Percentiles rank a stretch among this genome's conserved stretches.
phyloP scores from a whole-genome alignment of 805 yeast genomes.

The Ogataea angusta region DNA sequence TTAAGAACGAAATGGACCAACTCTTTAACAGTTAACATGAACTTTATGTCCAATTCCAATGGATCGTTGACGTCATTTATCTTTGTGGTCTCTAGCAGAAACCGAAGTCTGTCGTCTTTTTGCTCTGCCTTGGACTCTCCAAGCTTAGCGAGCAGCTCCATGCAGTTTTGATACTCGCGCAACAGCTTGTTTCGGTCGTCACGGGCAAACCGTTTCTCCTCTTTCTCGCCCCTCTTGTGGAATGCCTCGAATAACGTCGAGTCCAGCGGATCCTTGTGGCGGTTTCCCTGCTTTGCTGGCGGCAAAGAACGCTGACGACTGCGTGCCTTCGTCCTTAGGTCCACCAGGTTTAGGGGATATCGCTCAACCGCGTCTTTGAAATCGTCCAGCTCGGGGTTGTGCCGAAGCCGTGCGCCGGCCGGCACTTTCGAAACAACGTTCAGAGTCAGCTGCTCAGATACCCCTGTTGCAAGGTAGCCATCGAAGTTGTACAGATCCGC shows the following conservation, averaged over 20 bases:
- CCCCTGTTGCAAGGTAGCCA: slow-evolving; percentile 18
- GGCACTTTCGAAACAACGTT: slow-evolving; percentile 15
- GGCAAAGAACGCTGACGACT: not conserved
- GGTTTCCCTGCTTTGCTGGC: not conserved
- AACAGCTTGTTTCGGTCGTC: slow-evolving; percentile 52
- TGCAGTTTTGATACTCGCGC: slow-evolving; percentile 55
- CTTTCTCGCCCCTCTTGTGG: slow-evolving; percentile 60
- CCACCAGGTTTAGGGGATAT: slow-evolving; percentile 20
- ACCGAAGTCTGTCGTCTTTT: slow-evolving; percentile 20
- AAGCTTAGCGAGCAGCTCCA: slow-evolving; percentile 41
- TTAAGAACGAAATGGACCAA: slow-evolving; percentile 37
- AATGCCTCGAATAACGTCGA: slow-evolving; percentile 43
- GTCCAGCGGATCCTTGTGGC: slow-evolving; percentile 41
- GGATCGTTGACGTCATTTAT: slow-evolving; percentile 46
- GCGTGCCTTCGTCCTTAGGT: slow-evolving; percentile 12
- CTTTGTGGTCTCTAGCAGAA: slow-evolving; percentile 28
- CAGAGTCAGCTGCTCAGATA: slow-evolving; percentile 27
- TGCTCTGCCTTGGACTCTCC: slow-evolving; percentile 11
- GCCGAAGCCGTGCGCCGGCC: slow-evolving; percentile 10
- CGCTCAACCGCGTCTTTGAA: slow-evolving; percentile 10
- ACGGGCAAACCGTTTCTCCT: slow-evolving; percentile 57
- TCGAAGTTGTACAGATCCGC: slow-evolving; percentile 38
- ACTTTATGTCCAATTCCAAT: slow-evolving; percentile 50
- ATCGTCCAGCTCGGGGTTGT: slow-evolving; percentile 18
- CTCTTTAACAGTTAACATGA: slow-evolving; percentile 49